A percentile compares a stretch with the other conserved stretches of the same genome.
phyloP scores from a whole-genome alignment of 139 green algal species.

The Pleodorina starrii region DNA sequence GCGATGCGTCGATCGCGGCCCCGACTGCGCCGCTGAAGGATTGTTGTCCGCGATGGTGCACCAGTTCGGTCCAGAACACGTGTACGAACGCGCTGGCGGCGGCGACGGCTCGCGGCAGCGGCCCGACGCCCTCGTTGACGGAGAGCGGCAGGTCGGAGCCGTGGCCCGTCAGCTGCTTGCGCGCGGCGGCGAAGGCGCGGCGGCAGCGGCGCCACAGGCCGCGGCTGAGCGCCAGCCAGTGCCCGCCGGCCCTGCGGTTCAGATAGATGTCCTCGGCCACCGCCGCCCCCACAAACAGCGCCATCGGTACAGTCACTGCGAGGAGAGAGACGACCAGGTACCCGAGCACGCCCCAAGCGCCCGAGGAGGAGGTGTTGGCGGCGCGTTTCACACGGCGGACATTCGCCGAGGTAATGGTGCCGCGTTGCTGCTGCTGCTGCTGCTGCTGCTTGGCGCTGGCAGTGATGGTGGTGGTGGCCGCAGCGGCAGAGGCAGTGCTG shows the following conservation, averaged over 20 bases:
- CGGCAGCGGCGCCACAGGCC: constrained; percentile 34
- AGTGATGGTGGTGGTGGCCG: background rate
- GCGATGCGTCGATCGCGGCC: background rate
- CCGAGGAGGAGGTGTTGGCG: no score
- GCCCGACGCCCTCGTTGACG: constrained; percentile 1
- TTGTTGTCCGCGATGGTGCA: background rate
- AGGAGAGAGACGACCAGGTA: background rate
- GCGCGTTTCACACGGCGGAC: no score
- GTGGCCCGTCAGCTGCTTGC: constrained; percentile 19
- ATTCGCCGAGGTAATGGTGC: background rate
- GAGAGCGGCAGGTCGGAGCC: constrained; percentile 8
- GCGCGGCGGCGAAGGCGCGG: background rate
- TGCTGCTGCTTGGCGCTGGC: background rate
- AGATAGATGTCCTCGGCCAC: constrained; percentile 18
- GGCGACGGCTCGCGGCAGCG: background rate
- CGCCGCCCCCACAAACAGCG: background rate
- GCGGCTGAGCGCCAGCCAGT: background rate
- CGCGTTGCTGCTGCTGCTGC: background rate
- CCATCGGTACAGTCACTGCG: background rate
- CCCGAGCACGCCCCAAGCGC: background rate
- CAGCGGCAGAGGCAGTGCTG: background rate
- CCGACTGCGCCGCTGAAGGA: background rate
- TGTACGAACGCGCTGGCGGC: background rate
- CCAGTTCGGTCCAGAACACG: background rate
- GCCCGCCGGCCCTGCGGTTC: no score